Evolutionary conservation across 106 monocot species (phyloP), one percentile per base, ranked within the genome.

Genomic region (Dioscorea alata): DNA sequence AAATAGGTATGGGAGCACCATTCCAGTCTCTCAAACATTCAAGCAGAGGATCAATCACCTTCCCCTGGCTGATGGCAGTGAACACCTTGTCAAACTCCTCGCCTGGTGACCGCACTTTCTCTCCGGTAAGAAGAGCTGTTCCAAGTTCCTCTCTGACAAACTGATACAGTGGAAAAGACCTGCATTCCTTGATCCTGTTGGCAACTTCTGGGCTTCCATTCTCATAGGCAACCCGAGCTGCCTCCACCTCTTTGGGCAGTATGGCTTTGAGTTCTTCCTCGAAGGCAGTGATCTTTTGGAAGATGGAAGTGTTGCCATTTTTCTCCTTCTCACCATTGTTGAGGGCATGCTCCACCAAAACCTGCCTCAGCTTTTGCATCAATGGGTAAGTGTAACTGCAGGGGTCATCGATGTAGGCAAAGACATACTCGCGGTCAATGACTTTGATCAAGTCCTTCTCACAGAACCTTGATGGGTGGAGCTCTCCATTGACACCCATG

Each of bases 381-480:
- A 88, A 61, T 9, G 81, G 81, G 66, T 89, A 89, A 9, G 78
- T 78, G 5, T 73, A 34, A 85, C 85, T 82, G 82, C 89, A 85
- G 4, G 89, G 89, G 56, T 89, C 89, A 16, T 89, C 89, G 0
- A 71, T 67, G 71, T 89, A 89, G 63, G 77, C 71, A 68, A 92
- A 92, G n/a, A 88, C 88, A 53, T 83, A 65, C 80, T 97, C 96
- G 12, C 82, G 69, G 24, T 97, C 96, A 35, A 97, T 77, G 21
- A 81, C 79, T 68, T 64, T 82, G 74, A 89, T 80, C 66, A 97
- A 67, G 65, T 92, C 96, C 76, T 92, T 92, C 80, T 97, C 96
- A 57, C 92, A 91, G 74, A 97, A 97, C 62, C 96, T 76, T 13
- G 96, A 86, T 3, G 81, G 82, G 63, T 89, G 96, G 71, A 89